Percentiles rank a stretch among this genome's conserved stretches.
These are phyloP conservation scores for Mrakia frigida DNA, from an alignment of 768 basidiomycete species.

Conservation along the genomic window DNA sequence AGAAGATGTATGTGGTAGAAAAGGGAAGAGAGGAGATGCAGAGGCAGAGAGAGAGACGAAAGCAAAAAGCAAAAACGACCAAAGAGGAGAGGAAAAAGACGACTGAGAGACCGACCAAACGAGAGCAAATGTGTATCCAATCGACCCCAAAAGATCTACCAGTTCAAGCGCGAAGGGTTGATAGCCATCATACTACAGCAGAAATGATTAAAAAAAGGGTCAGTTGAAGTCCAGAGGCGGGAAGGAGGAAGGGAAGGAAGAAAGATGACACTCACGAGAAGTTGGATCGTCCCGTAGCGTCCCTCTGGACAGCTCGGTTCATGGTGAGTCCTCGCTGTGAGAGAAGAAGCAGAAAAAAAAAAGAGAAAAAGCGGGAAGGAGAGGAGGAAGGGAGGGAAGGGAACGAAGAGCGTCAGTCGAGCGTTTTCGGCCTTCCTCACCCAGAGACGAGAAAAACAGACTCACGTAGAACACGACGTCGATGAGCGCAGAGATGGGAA, in stretches of 20 bases:
- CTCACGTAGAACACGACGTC: conserved; percentile 88
- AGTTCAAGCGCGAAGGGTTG: too few relatives aligned
- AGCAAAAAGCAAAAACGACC: too few relatives aligned
- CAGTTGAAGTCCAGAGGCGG: not conserved
- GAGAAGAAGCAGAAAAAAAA: not conserved
- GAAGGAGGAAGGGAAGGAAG: too few relatives aligned
- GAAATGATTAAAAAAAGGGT: not conserved
- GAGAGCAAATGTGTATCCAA: not conserved
- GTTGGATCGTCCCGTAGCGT: conserved; percentile 83
- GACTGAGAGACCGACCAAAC: not conserved
- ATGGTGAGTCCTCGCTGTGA: conserved; percentile 84
- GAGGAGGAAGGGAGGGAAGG: too few relatives aligned
- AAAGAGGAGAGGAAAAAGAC: not conserved
- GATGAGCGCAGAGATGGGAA: conserved; percentile 88
- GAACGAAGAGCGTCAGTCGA: not conserved
- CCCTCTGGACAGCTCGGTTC: conserved; percentile 98
- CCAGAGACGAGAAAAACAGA: not conserved
- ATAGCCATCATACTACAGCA: not conserved
- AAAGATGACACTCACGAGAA: conserved; percentile 67
- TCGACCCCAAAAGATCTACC: not conserved
- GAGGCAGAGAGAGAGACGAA: not conserved
- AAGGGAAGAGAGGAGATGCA: not conserved
- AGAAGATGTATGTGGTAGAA: not conserved
- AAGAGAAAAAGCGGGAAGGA: too few relatives aligned
- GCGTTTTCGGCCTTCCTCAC: not conserved